Conservation (phyloP, 345 rosid species). For the Euphorbia lathyris region DNA sequence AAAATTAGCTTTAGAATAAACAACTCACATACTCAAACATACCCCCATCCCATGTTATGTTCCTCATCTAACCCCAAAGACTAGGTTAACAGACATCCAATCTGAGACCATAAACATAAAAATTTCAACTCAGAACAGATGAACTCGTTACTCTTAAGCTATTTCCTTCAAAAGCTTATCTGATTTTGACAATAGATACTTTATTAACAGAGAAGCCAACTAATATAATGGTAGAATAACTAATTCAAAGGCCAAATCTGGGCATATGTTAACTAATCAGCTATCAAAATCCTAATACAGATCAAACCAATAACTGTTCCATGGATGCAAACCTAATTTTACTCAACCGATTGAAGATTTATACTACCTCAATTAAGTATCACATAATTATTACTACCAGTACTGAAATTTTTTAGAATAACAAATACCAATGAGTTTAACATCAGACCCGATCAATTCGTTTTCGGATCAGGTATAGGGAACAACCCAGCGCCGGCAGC, state of each 20-base stretch:
- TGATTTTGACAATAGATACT: too few relatives aligned
- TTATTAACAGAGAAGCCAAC: too few relatives aligned
- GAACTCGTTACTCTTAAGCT: too few relatives aligned
- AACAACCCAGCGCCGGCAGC: conserved; percentile 68
- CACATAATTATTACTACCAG: neutral
- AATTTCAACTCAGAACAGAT: too few relatives aligned
- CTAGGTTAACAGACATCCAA: too few relatives aligned
- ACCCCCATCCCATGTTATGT: too few relatives aligned
- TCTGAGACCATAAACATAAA: too few relatives aligned
- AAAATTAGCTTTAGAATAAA: too few relatives aligned
- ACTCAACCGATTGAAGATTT: neutral
- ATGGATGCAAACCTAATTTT: neutral
- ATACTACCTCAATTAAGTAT: neutral
- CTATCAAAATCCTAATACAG: neutral
- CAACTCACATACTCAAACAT: too few relatives aligned
- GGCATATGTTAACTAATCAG: neutral
- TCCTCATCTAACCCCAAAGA: too few relatives aligned
- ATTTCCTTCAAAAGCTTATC: too few relatives aligned
- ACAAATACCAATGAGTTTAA: neutral
- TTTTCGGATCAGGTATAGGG: conserved; percentile 95
- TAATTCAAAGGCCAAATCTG: neutral
- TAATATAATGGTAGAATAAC: too few relatives aligned
- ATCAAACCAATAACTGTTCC: neutral
- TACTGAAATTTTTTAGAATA: neutral
- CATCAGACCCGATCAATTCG: conserved; percentile 40